Base-by-base conservation (phyloP, 1,284 basidiomycete genomes). In the Cryptococcus hybrid region DNA sequence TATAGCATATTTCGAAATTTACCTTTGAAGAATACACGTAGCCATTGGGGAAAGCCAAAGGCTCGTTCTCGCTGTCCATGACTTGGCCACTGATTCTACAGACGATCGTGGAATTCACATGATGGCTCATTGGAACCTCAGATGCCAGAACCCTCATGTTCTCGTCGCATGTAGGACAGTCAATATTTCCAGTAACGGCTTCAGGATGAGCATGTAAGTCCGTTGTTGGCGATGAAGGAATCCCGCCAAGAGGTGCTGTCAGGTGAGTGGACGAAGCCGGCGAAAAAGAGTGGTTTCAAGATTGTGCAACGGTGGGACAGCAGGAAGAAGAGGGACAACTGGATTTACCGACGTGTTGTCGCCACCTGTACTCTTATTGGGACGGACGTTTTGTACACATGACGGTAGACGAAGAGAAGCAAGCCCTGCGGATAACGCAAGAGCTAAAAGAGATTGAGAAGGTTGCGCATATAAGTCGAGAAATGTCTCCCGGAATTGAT, bases 81-180 rank as follows among this genome's bases (percentile, higher is more conserved):
- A 98, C 91, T 73, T 87, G 88, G 30, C 95, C 94, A 56, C 84
- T 90, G 64, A 96, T 84, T 46, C 85, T 80, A 74, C 96, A 99
- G 9, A 99, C 93, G 56, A 99, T 89, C 0, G 91, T 94, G 48
- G 92, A 96, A 72, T 95, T 97, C 51, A 88, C 86, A 74, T 97
- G 93, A 78, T 98, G 94, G 62, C 88, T 91, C 76, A 86, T 88
- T 0, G 96, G 95, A 0, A 97, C 91, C 64, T 94, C 89, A 56
- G 83, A 81, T 4, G 89, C 92, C 5, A 99, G 83, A 54, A 83
- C 81, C 18, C 87, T 86, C 13, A 98, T 82, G 11, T 87, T 85
- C 2, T 74, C 68, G 63, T 91, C 88, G 76, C 95, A 99, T 3
- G 91, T 87, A 0, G 95, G 95, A 74, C 95, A 99, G 73, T 97